Percentiles rank a stretch among this genome's conserved stretches.
Evolutionary conservation across 2,329 filamentous ascomycete species (phyloP).

Genomic region (Colletotrichum cereale): DNA sequence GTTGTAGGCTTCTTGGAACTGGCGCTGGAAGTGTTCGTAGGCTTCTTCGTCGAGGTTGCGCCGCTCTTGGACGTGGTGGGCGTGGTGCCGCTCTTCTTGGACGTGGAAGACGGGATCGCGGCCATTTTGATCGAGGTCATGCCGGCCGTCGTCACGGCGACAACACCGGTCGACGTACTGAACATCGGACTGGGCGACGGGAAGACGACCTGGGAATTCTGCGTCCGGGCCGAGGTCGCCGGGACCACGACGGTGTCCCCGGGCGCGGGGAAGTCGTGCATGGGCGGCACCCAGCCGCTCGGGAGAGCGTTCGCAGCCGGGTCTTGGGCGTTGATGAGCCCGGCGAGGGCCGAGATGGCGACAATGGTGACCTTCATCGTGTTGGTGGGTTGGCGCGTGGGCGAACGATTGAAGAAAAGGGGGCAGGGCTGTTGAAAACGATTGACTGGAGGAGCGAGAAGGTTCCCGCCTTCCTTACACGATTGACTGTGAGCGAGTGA

Average conservation of each 20-base stretch:
- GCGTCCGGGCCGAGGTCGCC: not conserved
- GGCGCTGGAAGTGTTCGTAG: conserved; percentile 5
- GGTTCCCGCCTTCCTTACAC: conserved; percentile 31
- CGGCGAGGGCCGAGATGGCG: conserved; percentile 32
- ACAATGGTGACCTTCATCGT: conserved; percentile 34
- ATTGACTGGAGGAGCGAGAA: conserved; percentile 35
- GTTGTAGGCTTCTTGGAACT: not conserved
- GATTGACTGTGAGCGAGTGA: conserved; percentile 37
- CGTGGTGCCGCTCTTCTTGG: not conserved
- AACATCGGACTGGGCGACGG: not conserved
- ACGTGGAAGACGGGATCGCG: not conserved
- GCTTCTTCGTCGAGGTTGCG: not conserved
- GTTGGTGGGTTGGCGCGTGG: not conserved
- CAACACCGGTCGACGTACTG: not conserved
- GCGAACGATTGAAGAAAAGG: conserved; percentile 13
- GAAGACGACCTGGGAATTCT: not conserved
- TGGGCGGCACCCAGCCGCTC: not conserved
- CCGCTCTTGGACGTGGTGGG: not conserved
- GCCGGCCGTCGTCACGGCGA: not conserved
- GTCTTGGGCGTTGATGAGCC: conserved; percentile 13
- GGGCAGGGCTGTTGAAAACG: conserved; percentile 10
- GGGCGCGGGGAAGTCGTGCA: conserved; percentile 22
- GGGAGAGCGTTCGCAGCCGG: not conserved
- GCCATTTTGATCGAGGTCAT: not conserved
- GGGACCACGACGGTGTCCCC: not conserved